These are phyloP conservation scores for Malassezia globosa DNA, from an alignment of 1,284 basidiomycete genomes.

Conservation along the genomic window DNA sequence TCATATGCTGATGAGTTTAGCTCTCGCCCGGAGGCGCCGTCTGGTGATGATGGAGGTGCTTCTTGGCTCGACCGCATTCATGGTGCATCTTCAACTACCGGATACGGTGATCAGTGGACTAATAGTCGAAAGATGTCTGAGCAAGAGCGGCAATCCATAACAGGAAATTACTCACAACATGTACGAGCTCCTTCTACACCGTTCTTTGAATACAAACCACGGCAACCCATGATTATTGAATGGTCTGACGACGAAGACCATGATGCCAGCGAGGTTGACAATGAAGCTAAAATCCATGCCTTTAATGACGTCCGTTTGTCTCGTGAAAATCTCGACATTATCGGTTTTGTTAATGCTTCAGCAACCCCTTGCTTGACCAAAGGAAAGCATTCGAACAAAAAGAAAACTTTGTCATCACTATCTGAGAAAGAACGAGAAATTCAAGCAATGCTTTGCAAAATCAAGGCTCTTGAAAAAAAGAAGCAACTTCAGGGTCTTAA, in stretches of 20 bases:
- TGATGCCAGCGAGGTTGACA: background rate
- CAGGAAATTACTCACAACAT: background rate
- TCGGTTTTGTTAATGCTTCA: no score
- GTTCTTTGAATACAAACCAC: slow-evolving; percentile 6
- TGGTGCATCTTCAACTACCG: background rate
- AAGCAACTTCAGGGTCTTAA: background rate
- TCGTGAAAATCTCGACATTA: no score
- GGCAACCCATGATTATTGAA: slow-evolving; percentile 9
- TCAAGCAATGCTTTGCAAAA: slow-evolving; percentile 3
- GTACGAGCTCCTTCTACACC: no score
- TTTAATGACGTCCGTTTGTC: no score
- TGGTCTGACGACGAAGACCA: slow-evolving; percentile 14
- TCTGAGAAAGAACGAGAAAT: slow-evolving; percentile 11
- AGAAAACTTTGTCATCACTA: background rate
- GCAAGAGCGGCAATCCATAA: background rate
- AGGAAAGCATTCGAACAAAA: no score
- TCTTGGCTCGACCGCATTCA: background rate
- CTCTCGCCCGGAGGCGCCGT: background rate
- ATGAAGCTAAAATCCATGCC: background rate
- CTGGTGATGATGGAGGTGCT: background rate
- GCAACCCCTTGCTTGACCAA: no score
- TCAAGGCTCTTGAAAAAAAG: slow-evolving; percentile 6
- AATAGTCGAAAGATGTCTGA: background rate
- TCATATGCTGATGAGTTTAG: slow-evolving; percentile 16
- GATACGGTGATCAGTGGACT: background rate